A percentile compares a stretch with the other conserved stretches of the same genome.
Evolutionary conservation across 2,329 filamentous ascomycete genomes (phyloP).

Genomic region (Colletotrichum agaves): DNA sequence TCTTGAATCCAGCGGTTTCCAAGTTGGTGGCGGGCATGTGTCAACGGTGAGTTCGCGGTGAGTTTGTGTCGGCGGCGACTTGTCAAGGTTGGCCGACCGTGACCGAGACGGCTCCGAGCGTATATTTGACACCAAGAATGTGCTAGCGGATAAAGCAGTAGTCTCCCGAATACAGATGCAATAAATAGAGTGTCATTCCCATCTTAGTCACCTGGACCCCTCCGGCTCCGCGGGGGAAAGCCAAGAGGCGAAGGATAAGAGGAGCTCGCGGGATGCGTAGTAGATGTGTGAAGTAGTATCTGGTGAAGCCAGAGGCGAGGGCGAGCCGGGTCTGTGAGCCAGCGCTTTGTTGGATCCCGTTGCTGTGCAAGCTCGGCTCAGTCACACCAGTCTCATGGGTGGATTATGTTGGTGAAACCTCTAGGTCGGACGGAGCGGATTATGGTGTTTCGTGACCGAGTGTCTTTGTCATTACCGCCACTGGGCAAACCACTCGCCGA

Average conservation of each 20-base stretch:
- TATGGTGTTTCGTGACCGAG: slow-evolving; percentile 19
- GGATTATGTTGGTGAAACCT: slow-evolving; percentile 19
- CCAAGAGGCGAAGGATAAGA: background rate
- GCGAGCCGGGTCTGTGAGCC: slow-evolving; percentile 23
- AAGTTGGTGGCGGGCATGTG: background rate
- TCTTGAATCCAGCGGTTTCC: background rate
- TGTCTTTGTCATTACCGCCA: slow-evolving; percentile 2
- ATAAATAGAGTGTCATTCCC: background rate
- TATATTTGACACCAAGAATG: background rate
- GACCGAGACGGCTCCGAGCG: slow-evolving; percentile 19
- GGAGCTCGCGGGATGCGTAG: background rate
- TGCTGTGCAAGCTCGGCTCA: background rate
- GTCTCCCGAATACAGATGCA: no score
- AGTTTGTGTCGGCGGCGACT: background rate
- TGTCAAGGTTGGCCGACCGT: slow-evolving; percentile 12
- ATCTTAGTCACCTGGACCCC: background rate
- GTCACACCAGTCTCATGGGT: background rate
- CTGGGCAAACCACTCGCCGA: background rate
- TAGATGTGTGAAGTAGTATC: background rate
- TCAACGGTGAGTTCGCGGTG: background rate
- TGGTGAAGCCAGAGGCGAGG: background rate
- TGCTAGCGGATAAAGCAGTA: no score
- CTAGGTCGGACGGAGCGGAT: slow-evolving; percentile 18
- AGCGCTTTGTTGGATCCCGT: slow-evolving; percentile 9
- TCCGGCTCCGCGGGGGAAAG: slow-evolving; percentile 5